Base-by-base conservation (phyloP, 305 asterid genomes). In the Fraxinus platypoda region DNA sequence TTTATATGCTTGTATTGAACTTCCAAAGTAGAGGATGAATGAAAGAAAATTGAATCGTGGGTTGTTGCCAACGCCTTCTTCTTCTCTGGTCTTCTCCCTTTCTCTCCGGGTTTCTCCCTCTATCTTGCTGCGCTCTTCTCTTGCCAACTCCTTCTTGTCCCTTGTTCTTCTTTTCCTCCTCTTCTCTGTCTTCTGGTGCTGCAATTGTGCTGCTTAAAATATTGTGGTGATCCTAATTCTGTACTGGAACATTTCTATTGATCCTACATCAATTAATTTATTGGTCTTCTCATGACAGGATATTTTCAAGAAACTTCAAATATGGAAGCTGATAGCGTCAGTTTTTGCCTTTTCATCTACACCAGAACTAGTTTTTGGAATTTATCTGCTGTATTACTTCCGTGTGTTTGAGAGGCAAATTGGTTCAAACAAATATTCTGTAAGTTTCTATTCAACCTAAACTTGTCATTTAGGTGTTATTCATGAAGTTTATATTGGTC, bases 321-420 rank as follows among this genome's bases (percentile, higher is more conserved):
- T 97, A 78, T 95, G 98, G 99, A 97, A 93, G 92, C 95, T 97
- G 87, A 82, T 97, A 81, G 91, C 90, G 46, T 94, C 98, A 9
- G 90, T 89, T 88, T 94, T 95, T 80, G 94, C 98, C 83, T 97
- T 97, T 85, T 91, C 98, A 64, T 95, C 99, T 41, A 94, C 98
- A 43, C 98, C 98, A 19, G 99, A 97, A 85, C 94, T 97, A 59
- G 52, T 97, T 70, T 97, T 97, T 87, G 99, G 99, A 84, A 80
- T 87, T 76, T 97, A 92, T 92, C 94, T 97, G 79, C 90, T 97
- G 78, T 97, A 97, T 89, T 97, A 97, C 92, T 97, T 97, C 84
- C 99, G 99, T 74, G 94, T 97, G 81, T 97, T 97, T 86, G 99
- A 97, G 93, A 91, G 99, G 87, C 99, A 97, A 90, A 97, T 97